These are phyloP conservation scores for Acanthamoeba culbertsoni DNA, from an alignment of 208 protist species.

Conservation along the genomic window DNA sequence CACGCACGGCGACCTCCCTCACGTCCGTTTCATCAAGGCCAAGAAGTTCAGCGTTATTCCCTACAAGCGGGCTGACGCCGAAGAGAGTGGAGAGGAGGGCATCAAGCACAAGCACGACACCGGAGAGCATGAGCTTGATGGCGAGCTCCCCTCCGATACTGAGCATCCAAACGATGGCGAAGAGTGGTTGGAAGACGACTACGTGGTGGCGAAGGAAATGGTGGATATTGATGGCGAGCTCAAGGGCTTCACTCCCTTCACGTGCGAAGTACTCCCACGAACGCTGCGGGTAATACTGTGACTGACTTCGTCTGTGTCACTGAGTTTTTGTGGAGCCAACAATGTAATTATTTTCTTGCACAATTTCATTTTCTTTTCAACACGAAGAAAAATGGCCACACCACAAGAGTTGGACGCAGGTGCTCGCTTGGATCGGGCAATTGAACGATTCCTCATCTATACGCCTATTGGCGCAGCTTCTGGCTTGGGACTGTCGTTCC, in stretches of 20 bases:
- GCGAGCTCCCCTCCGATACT: not conserved
- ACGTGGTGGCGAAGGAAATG: slow-evolving; percentile 58
- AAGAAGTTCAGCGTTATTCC: not conserved
- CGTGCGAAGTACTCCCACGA: slow-evolving; percentile 67
- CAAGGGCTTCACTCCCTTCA: slow-evolving; percentile 65
- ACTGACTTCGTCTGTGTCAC: too few species aligned
- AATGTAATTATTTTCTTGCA: too few species aligned
- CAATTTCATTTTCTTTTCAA: too few species aligned
- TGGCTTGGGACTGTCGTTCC: not conserved
- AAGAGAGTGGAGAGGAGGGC: not conserved
- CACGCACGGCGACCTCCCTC: not conserved
- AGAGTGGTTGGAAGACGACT: not conserved
- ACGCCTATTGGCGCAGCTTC: not conserved
- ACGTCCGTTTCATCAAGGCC: not conserved
- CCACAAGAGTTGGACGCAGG: not conserved
- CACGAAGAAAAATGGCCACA: not conserved
- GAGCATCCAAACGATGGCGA: not conserved
- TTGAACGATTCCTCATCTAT: not conserved
- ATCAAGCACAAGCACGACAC: not conserved
- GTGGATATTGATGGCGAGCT: slow-evolving; percentile 71
- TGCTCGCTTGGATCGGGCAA: not conserved
- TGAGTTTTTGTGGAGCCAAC: too few species aligned
- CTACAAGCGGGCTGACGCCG: not conserved
- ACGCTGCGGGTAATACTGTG: slow-evolving; percentile 59
- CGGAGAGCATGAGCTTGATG: not conserved